phyloP scores from a whole-genome alignment of 768 basidiomycete genomes.

The Kwoniella sp. region DNA sequence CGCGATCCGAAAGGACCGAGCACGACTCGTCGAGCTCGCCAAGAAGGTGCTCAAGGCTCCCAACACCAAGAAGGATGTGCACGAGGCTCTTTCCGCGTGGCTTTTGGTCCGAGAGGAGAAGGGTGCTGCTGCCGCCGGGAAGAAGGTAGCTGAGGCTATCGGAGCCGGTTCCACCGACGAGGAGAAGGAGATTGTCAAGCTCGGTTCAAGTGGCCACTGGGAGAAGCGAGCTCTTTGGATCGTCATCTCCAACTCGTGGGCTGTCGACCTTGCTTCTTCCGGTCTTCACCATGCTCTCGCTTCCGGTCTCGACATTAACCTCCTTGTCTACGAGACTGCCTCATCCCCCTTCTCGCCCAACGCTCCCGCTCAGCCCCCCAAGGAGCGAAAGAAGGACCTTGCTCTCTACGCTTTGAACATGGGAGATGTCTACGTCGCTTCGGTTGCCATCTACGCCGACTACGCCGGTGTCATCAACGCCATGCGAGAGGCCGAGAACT shows the following conservation, averaged over 20 bases:
- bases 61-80: constrained; percentile 63
- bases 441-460: constrained; percentile 91
- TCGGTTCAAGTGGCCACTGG: constrained; percentile 67
- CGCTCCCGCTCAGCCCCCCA: constrained; percentile 43
- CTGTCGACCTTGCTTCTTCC: constrained; percentile 92
- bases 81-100: constrained; percentile 76
- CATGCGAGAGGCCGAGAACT: constrained; percentile 84
- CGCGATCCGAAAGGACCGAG: constrained; percentile 75
- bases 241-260: constrained; percentile 97
- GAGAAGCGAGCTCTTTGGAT: constrained; percentile 84
- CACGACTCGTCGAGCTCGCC: constrained; percentile 67
- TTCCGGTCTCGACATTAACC: constrained; percentile 87
- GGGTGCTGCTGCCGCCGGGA: constrained; percentile 62
- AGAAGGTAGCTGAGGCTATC: constrained; percentile 65
- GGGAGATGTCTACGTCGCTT: constrained; percentile 93
- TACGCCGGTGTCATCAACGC: constrained; percentile 93
- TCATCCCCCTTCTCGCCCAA: constrained; percentile 79
- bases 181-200: constrained; percentile 62
- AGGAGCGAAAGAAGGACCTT: constrained; percentile 89
- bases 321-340: constrained; percentile 89
- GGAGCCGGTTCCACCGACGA: constrained; percentile 60
- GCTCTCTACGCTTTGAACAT: constrained; percentile 99
- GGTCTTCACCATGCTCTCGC: constrained; percentile 93
- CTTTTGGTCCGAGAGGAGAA: constrained; percentile 71
- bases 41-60: constrained; percentile 66